Conservation (phyloP, 345 rosid species). For the Euphorbia peplus region DNA sequence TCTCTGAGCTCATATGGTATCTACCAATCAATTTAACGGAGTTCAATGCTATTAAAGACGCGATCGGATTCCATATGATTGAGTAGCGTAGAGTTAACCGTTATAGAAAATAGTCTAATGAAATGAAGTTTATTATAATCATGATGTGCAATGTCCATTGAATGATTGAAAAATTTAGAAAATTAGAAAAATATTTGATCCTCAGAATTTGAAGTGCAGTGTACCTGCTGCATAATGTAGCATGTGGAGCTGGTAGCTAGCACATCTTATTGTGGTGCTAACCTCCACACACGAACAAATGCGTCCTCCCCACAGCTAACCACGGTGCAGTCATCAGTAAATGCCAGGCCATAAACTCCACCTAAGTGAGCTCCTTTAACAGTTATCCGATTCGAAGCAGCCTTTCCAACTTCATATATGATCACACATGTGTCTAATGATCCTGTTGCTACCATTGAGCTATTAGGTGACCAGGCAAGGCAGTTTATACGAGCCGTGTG, state of each 20-base stretch:
- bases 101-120: no score
- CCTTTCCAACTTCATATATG: constrained; percentile 70
- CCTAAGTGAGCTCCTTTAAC: constrained; percentile 85
- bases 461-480: constrained; percentile 88
- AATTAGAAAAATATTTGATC: not conserved
- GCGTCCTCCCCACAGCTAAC: constrained; percentile 93
- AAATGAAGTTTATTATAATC: no score
- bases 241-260: not conserved
- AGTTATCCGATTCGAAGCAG: constrained; percentile 60
- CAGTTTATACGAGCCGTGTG: constrained; percentile 85
- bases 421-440: constrained; percentile 78
- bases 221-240: not conserved
- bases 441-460: constrained; percentile 70
- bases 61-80: no score
- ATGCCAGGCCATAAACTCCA: constrained; percentile 80
- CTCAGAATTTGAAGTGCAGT: not conserved
- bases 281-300: constrained; percentile 71
- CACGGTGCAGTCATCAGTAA: constrained; percentile 54
- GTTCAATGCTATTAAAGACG: no score
- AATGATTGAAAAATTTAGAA: no score
- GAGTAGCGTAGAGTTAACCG: no score
- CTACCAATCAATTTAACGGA: no score
- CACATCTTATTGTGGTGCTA: constrained; percentile 15
- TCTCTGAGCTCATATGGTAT: no score
- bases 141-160: no score